A percentile compares a stretch with the other conserved stretches of the same genome.
phyloP scores from a whole-genome alignment of 2,329 filamentous ascomycete genomes.

The Akanthomyces lecanii region DNA sequence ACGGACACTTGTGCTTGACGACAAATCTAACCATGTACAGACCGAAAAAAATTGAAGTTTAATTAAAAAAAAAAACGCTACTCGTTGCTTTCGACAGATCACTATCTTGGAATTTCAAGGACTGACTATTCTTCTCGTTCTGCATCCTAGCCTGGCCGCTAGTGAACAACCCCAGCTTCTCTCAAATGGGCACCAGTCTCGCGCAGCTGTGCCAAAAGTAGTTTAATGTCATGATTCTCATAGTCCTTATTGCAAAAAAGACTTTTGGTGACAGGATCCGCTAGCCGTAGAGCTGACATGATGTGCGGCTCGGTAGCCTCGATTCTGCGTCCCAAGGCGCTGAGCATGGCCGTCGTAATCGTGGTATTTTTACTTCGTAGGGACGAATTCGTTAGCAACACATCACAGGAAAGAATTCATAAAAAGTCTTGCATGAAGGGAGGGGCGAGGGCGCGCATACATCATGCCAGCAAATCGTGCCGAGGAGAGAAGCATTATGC shows the following conservation, averaged over 20 bases:
- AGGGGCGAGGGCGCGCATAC: neutral
- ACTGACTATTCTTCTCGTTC: no score
- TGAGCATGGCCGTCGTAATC: neutral
- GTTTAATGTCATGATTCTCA: neutral
- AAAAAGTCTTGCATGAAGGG: no score
- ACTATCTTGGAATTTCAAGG: no score
- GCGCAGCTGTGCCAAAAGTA: neutral
- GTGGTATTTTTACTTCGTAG: constrained; percentile 1
- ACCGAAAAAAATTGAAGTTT: no score
- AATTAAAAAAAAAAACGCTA: no score
- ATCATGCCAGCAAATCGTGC: neutral
- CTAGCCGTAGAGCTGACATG: neutral
- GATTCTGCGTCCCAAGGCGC: neutral
- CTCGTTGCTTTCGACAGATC: no score
- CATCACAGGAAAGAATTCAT: neutral
- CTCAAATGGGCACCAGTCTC: neutral
- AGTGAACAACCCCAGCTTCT: neutral
- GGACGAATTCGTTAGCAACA: neutral
- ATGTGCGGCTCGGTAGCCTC: neutral
- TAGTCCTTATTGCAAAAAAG: neutral
- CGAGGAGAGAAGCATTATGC: neutral
- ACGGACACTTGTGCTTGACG: no score
- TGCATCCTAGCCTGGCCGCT: neutral
- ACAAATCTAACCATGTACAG: no score
- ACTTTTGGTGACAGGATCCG: neutral